Base-by-base conservation (phyloP, 1,284 basidiomycete genomes). In the Naganishia albida region DNA sequence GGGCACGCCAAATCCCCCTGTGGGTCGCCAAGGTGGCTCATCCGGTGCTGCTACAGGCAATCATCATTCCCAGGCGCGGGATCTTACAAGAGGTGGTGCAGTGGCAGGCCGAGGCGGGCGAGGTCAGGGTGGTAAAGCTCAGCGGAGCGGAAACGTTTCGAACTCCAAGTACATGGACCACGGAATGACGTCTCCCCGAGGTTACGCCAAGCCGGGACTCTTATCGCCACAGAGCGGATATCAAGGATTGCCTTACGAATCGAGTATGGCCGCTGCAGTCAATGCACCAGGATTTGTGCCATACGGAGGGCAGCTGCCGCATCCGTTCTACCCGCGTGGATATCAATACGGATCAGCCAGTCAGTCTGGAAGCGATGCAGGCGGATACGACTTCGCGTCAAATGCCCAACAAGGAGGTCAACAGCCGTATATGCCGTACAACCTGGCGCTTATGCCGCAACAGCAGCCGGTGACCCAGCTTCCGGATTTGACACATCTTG, bases 401-500 rank as follows among this genome's bases (percentile, higher is more conserved):
- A 50, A 52, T 30, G 26, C 25, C 7, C 50, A 48, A 50, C 50
- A 52, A 55, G 23, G 56, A 23, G 49, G 48, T 18, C 38, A 44
- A 46, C 42, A 53, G 25, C 34, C 52, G 12, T 49, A 34, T 18
- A 48, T 42, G 30, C 62, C 60, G 30, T 70, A 68, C 44, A 70
- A 67, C 39, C 67, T 64, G 62, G 48, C 44, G 20, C 67, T 52
- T 40, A 57, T 60, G 56, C 53, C 72, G 53, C 77, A 78, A 12
- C 81, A 83, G 0, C 74, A 87, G 23, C 86, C 88, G 0, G 72
- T 85, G 48, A 83, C 87, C 1, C 64, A 72, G 43, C 78, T 81
- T 16, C 70, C 87, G 12, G 75, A 82, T 13, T 76, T 89, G 23
- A 89, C 92, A 72, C 78, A 83, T 12, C 84, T 83, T 54, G 77